Percentiles rank a stretch among this genome's conserved stretches.
These are phyloP conservation scores for Spencermartinsiella ligniputridi DNA, from an alignment of 1,139 yeast genomes.

Conservation along the genomic window DNA sequence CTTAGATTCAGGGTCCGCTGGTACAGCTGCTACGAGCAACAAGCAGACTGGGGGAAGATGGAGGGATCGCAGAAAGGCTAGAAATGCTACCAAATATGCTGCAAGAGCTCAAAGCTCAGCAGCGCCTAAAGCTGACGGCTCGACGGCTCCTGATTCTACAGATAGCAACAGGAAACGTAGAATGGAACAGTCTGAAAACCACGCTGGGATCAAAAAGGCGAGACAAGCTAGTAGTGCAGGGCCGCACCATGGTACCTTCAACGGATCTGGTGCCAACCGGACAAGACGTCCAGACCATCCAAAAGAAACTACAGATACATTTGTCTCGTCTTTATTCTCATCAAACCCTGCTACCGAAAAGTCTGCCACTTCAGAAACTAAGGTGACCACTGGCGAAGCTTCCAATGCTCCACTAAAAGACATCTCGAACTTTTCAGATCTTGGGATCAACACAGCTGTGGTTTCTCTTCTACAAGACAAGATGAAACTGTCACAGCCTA, in stretches of 20 bases:
- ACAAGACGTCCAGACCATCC: conserved; percentile 8
- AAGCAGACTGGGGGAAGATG: conserved; percentile 59
- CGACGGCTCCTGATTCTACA: not conserved
- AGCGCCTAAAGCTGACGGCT: not conserved
- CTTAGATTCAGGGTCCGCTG: not conserved
- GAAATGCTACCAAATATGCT: conserved; percentile 29
- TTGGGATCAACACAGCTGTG: conserved; percentile 60
- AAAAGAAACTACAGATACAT: conserved; percentile 39
- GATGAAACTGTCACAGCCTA: conserved; percentile 65
- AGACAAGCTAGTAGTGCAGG: not conserved
- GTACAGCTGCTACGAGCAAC: not conserved
- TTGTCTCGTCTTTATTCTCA: conserved; percentile 83
- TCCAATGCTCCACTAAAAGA: conserved; percentile 84
- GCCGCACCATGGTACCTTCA: not conserved
- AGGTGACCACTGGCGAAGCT: conserved; percentile 43
- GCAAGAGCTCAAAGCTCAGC: conserved; percentile 7
- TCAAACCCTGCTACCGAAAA: conserved; percentile 42
- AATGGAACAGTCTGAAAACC: too few species aligned
- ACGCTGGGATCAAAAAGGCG: not conserved
- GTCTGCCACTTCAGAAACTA: conserved; percentile 27
- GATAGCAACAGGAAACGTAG: too few species aligned
- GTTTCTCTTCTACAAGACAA: conserved; percentile 52
- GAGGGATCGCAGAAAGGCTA: conserved; percentile 65
- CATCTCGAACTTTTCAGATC: conserved; percentile 61
- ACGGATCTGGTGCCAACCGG: not conserved